Base-by-base conservation (phyloP, 768 basidiomycete genomes). In the Gelatoporia subvermispora region DNA sequence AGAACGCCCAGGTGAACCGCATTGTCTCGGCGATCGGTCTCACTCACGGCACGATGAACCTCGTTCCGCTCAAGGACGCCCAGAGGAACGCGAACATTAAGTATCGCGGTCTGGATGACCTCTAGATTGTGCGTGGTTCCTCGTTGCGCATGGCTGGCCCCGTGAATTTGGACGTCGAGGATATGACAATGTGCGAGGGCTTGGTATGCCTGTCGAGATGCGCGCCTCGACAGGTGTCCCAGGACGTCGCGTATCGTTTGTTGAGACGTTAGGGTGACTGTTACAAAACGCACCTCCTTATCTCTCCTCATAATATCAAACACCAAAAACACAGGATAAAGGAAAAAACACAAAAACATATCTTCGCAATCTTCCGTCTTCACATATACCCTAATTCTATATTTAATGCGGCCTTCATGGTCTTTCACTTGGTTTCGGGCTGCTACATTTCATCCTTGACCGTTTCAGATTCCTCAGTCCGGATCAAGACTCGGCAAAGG, bases 21-120 rank as follows among this genome's bases (percentile, higher is more conserved):
- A 37, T 28, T 28, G 38, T 45, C 31, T 21, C 43, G 39, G 46
- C 56, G 41, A 43, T 48, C 47, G 52, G 49, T 16, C 52, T 57
- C 37, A 57, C 56, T 5, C 34, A 51, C 21, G 22, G 24, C 45
- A 39, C 43, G 47, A 41, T 41, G 40, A 47, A 48, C 42, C 48
- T 57, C 17, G 39, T 57, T 20, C 18, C 43, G 11, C 41, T 47
- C 25, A 46, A 40, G 47, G 35, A 48, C 35, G 56, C 56, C 25
- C 52, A 54, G 52, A 23, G 22, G 43, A 38, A 39, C 24, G 24
- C 34, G 17, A 39, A 25, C 34, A 49, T 57, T 47, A 45, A 40
- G 48, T 53, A 56, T 49, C 55, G 55, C 21, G 4, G 43, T 28
- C 24, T 16, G 5, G 43, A 21, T 15, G 43, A 17, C 22, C 31